Conservation (phyloP, 2,329 filamentous ascomycete genomes). For the Monilinia fructicola region DNA sequence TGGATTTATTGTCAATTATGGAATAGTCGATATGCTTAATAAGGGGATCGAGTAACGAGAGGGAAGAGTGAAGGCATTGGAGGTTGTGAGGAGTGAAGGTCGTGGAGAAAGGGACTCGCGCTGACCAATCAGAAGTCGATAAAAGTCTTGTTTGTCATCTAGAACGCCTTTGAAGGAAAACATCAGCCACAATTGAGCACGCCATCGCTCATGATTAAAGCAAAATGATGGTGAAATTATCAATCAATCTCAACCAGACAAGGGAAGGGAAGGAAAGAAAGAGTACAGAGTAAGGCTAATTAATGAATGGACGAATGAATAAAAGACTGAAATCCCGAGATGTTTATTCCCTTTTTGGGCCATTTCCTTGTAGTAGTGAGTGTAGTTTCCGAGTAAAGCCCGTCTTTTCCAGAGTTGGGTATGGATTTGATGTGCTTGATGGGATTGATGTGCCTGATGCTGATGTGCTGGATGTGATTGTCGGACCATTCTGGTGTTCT, state of each 20-base stretch:
- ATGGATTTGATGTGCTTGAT: not conserved
- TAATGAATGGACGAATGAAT: too few species aligned
- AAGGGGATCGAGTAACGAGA: constrained; percentile 23
- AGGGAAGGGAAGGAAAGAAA: not conserved
- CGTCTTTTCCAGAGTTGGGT: not conserved
- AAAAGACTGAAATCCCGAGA: not conserved
- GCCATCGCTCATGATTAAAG: constrained; percentile 21
- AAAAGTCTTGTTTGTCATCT: constrained; percentile 24
- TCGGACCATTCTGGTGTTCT: too few species aligned
- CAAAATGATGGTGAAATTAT: constrained; percentile 16
- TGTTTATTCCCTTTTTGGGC: not conserved
- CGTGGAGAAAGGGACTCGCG: constrained; percentile 14
- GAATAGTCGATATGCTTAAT: constrained; percentile 19
- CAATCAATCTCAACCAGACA: constrained; percentile 10
- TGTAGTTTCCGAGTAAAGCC: constrained; percentile 18
- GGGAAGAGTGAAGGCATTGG: constrained; percentile 17
- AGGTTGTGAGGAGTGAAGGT: not conserved
- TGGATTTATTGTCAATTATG: constrained; percentile 18
- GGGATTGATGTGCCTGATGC: too few species aligned
- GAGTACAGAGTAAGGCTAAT: too few species aligned
- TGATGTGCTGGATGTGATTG: too few species aligned
- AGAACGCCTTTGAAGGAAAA: constrained; percentile 21
- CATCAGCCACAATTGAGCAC: constrained; percentile 23
- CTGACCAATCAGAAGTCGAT: not conserved
- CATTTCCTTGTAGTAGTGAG: too few species aligned